Conservation (phyloP, 2,329 filamentous ascomycete species). For the Neofusicoccum kwambonambiense region DNA sequence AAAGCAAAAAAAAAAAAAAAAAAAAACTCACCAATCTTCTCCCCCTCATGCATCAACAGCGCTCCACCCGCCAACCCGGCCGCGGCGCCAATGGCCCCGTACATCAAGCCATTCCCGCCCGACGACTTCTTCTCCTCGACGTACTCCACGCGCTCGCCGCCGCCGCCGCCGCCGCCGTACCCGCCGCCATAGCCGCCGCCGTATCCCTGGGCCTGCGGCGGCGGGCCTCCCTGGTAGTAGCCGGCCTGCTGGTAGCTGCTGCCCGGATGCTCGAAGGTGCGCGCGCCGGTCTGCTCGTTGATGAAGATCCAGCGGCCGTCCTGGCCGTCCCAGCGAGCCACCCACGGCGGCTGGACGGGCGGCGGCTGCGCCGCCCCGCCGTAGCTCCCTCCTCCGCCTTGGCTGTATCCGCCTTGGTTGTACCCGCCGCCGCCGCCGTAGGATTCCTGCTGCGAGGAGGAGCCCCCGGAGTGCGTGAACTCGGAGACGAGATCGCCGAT, state of each 20-base stretch:
- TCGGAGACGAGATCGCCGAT: constrained; percentile 15
- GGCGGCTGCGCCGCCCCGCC: background rate
- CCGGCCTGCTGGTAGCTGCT: constrained; percentile 18
- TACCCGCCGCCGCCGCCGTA: background rate
- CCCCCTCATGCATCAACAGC: constrained; percentile 46
- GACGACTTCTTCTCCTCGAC: constrained; percentile 30
- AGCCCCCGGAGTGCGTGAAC: constrained; percentile 3
- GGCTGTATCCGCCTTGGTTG: background rate
- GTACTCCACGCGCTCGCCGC: constrained; percentile 8
- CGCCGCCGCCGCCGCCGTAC: constrained; percentile 7
- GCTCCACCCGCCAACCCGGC: constrained; percentile 46
- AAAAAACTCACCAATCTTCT: constrained; percentile 34
- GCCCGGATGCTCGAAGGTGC: constrained; percentile 40
- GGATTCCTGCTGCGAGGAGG: background rate
- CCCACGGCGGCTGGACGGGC: constrained; percentile 8
- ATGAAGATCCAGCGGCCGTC: constrained; percentile 43
- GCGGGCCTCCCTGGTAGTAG: constrained; percentile 17
- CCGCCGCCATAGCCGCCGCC: constrained; percentile 22
- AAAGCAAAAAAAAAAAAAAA: too few relatives aligned
- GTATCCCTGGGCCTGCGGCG: constrained; percentile 18
- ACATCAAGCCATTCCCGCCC: constrained; percentile 29
- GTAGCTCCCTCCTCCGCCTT: background rate
- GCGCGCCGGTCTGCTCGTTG: constrained; percentile 48
- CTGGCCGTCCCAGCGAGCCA: constrained; percentile 13
- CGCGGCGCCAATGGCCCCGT: constrained; percentile 41